These are phyloP conservation scores for Fomitiporia mediterranea DNA, from an alignment of 1,284 basidiomycete genomes.

Conservation along the genomic window DNA sequence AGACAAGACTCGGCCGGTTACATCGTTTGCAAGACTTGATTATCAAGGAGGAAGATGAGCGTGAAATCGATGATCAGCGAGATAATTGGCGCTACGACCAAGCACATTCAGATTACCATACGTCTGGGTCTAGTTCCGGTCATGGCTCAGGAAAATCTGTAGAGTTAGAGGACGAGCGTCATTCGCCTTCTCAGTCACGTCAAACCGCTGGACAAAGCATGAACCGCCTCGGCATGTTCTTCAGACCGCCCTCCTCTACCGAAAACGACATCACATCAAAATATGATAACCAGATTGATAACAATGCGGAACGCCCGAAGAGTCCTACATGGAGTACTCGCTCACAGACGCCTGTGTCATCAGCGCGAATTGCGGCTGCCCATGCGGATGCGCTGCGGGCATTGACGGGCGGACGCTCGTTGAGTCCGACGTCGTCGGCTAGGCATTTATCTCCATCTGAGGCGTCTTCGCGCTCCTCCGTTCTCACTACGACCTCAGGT, in stretches of 20 bases:
- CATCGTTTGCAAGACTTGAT: conserved; percentile 16
- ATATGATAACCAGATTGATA: not conserved
- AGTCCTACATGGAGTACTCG: conserved; percentile 1
- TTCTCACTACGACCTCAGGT: conserved; percentile 7
- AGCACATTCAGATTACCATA: not conserved
- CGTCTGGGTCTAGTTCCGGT: not conserved
- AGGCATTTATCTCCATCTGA: conserved; percentile 1
- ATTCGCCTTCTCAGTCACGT: not conserved
- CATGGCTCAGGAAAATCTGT: not conserved
- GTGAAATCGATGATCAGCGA: not conserved
- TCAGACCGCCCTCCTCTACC: conserved; percentile 1
- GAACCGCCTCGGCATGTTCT: conserved; percentile 15
- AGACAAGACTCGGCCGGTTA: not conserved
- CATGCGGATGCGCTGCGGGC: conserved; percentile 16
- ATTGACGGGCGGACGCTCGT: conserved; percentile 9
- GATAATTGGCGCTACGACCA: not conserved
- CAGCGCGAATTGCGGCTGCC: conserved; percentile 11
- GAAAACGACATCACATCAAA: not conserved
- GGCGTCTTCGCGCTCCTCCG: conserved; percentile 5
- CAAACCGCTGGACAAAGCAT: not conserved
- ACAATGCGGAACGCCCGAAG: not conserved
- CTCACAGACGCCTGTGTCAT: conserved; percentile 6
- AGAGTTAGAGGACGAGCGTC: not conserved
- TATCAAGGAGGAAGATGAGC: conserved; percentile 20
- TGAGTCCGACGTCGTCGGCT: not conserved